Percentiles rank a stretch among this genome's conserved stretches.
These are phyloP conservation scores for Exophiala phaeomuriformis DNA, from an alignment of 2,329 filamentous ascomycete species.

Conservation along the genomic window DNA sequence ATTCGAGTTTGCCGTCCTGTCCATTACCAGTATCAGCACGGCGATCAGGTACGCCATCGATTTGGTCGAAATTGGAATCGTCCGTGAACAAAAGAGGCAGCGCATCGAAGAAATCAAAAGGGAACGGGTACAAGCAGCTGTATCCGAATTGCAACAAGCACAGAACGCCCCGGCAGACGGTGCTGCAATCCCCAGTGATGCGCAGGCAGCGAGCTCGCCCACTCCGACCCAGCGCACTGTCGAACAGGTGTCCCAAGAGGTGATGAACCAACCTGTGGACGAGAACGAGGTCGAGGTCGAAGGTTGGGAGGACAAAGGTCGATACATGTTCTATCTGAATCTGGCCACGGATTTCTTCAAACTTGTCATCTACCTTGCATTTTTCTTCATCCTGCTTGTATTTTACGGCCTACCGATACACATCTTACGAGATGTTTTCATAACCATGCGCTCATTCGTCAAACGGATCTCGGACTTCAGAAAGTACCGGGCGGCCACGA, in stretches of 20 bases:
- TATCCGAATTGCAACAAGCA: conserved; percentile 16
- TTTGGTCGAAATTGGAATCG: conserved; percentile 67
- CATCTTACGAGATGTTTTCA: conserved; percentile 89
- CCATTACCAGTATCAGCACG: conserved; percentile 73
- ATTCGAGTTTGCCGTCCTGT: conserved; percentile 88
- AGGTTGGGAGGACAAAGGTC: conserved; percentile 92
- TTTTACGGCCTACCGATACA: conserved; percentile 97
- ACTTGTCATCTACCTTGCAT: conserved; percentile 76
- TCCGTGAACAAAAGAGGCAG: conserved; percentile 63
- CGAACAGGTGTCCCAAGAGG: conserved; percentile 18
- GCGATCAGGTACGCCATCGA: conserved; percentile 70
- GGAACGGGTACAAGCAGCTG: conserved; percentile 40
- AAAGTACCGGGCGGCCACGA: conserved; percentile 81
- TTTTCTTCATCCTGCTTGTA: conserved; percentile 85
- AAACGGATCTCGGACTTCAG: conserved; percentile 84
- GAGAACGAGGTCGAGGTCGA: conserved; percentile 93
- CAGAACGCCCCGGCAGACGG: conserved; percentile 1
- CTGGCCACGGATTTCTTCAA: conserved; percentile 85
- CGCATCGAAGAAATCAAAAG: conserved; percentile 61
- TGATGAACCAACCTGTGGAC: conserved; percentile 55
- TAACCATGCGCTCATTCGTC: conserved; percentile 85
- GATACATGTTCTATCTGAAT: conserved; percentile 84
- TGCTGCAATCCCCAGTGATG: conserved; percentile 47
- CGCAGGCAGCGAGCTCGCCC: conserved; percentile 30
- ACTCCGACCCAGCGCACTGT: conserved; percentile 17